Conservation (phyloP, 2,329 filamentous ascomycete species). For the Penicillium italicum region DNA sequence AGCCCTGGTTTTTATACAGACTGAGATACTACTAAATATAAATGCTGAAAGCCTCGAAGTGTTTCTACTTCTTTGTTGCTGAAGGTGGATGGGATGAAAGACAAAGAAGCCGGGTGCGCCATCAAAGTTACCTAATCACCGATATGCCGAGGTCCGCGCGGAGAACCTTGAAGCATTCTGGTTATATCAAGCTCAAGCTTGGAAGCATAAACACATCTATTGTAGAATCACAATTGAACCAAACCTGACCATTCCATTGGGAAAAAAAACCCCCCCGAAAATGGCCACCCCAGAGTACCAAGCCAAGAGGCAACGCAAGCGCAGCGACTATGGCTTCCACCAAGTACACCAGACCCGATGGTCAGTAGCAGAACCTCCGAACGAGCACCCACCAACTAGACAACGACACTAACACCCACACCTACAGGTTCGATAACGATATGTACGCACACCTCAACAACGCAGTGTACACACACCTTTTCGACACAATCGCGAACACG, state of each 20-base stretch:
- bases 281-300: conserved; percentile 32
- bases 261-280: not conserved
- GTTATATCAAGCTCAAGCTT: conserved; percentile 4
- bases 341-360: conserved; percentile 85
- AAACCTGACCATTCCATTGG: not conserved
- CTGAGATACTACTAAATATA: not conserved
- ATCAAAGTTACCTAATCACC: conserved; percentile 18
- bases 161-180: not conserved
- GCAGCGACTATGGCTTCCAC: conserved; percentile 71
- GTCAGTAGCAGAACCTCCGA: conserved; percentile 42
- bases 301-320: conserved; percentile 58
- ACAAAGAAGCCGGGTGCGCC: not conserved
- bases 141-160: conserved; percentile 18
- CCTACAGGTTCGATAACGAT: conserved; percentile 77
- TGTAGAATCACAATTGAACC: not conserved
- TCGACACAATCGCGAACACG: conserved; percentile 85
- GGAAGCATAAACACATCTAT: not conserved
- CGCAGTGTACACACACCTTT: conserved; percentile 78
- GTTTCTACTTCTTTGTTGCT: not conserved
- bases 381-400: not conserved
- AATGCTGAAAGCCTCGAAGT: not conserved
- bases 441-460: conserved; percentile 96
- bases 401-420: not conserved
- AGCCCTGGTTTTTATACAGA: not conserved
- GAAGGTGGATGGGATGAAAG: conserved; percentile 2